These are phyloP conservation scores for Hirschioporus abietinus DNA, from an alignment of 768 basidiomycete species.

Conservation along the genomic window DNA sequence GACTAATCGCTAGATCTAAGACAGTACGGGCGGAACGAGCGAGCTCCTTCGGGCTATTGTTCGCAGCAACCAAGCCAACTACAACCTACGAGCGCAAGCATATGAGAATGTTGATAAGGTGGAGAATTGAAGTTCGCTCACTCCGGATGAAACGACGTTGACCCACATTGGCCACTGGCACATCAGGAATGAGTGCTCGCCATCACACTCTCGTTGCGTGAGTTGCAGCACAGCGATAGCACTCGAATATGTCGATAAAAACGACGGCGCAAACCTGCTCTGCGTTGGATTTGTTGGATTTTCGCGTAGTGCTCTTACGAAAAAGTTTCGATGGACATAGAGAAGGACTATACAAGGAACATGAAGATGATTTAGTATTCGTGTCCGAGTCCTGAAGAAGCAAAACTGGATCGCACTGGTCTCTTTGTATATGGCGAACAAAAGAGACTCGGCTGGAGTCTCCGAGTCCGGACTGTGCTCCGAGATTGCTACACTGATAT, in stretches of 20 bases:
- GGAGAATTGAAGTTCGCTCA: neutral
- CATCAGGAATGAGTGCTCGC: neutral
- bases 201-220: neutral
- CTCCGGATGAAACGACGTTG: neutral
- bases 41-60: neutral
- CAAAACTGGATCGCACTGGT: neutral
- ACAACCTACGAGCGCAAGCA: neutral
- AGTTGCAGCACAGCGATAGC: neutral
- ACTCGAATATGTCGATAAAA: neutral
- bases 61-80: neutral
- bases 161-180: neutral
- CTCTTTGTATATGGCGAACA: neutral
- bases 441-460: neutral
- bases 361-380: neutral
- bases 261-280: neutral
- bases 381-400: neutral
- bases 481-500: neutral
- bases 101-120: neutral
- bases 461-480: neutral
- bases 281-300: neutral
- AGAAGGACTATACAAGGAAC: neutral
- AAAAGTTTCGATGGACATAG: neutral
- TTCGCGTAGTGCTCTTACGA: neutral
- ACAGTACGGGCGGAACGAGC: neutral
- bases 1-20: neutral